phyloP scores from a whole-genome alignment of 2,329 filamentous ascomycete genomes.

The Aspergillus fischeri region DNA sequence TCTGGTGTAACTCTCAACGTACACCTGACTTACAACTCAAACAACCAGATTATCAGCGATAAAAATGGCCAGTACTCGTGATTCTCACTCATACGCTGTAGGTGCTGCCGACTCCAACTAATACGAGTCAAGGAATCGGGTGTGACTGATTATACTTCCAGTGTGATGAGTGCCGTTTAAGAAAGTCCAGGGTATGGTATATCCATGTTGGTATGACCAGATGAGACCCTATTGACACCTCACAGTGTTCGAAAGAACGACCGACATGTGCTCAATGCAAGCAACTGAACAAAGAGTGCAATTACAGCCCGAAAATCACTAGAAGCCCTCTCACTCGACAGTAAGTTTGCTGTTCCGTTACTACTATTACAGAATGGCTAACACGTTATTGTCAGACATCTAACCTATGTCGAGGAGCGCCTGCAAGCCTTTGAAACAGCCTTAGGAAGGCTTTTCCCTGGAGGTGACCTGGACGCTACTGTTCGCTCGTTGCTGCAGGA shows the following conservation, averaged over 20 bases:
- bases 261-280: slow-evolving; percentile 38
- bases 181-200: slow-evolving; percentile 35
- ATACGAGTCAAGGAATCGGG: background rate
- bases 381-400: slow-evolving; percentile 23
- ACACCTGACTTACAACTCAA: slow-evolving; percentile 22
- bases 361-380: slow-evolving; percentile 7
- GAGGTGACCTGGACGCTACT: slow-evolving; percentile 37
- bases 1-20: slow-evolving; percentile 28
- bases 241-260: slow-evolving; percentile 40
- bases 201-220: background rate
- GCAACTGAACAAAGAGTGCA: slow-evolving; percentile 39
- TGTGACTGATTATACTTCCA: slow-evolving; percentile 9
- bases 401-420: slow-evolving; percentile 40
- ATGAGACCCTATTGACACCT: background rate
- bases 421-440: slow-evolving; percentile 37
- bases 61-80: slow-evolving; percentile 39
- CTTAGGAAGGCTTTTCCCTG: slow-evolving; percentile 35
- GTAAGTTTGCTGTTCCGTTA: slow-evolving; percentile 22
- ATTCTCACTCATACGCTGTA: slow-evolving; percentile 40
- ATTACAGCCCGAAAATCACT: slow-evolving; percentile 40
- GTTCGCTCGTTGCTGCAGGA: slow-evolving; percentile 36
- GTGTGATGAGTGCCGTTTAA: slow-evolving; percentile 40
- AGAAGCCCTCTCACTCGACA: slow-evolving; percentile 41
- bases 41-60: slow-evolving; percentile 19
- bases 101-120: slow-evolving; percentile 11